Conservation (phyloP, 805 yeast species). For the Debaryomyces hansenii region DNA sequence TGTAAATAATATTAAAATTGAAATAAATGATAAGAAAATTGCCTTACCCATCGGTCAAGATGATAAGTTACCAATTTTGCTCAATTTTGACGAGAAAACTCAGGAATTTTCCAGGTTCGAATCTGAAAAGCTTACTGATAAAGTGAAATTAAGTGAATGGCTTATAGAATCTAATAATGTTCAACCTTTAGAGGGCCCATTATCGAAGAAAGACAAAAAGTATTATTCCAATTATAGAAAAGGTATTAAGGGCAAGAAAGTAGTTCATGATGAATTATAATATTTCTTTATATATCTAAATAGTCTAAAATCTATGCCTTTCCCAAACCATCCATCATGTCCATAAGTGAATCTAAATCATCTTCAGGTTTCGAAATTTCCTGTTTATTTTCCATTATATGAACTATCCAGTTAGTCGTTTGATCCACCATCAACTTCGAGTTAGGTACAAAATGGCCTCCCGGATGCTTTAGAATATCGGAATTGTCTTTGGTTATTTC, state of each 20-base stretch:
- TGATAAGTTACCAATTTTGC: constrained; percentile 26
- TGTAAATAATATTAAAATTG: constrained; percentile 6
- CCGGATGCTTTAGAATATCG: constrained; percentile 79
- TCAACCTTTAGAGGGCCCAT: constrained; percentile 36
- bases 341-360: constrained; percentile 32
- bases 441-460: constrained; percentile 96
- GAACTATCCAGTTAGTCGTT: constrained; percentile 41
- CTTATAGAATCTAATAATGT: constrained; percentile 22
- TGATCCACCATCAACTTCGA: constrained; percentile 52
- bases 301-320: constrained; percentile 4
- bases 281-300: not conserved
- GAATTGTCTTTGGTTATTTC: constrained; percentile 42
- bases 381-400: constrained; percentile 6
- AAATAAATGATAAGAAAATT: constrained; percentile 19
- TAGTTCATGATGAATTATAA: constrained; percentile 28
- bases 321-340: constrained; percentile 37
- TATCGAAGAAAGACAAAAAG: constrained; percentile 33
- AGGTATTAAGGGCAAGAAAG: constrained; percentile 18
- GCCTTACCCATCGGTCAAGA: constrained; percentile 17
- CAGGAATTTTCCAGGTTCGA: constrained; percentile 21
- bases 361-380: constrained; percentile 12
- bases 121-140: constrained; percentile 27
- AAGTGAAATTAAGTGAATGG: constrained; percentile 34
- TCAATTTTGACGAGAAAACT: constrained; percentile 20
- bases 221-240: constrained; percentile 29